Evolutionary conservation across 1,284 basidiomycete genomes (phyloP).

Genomic region (Pterulicium gracile): DNA sequence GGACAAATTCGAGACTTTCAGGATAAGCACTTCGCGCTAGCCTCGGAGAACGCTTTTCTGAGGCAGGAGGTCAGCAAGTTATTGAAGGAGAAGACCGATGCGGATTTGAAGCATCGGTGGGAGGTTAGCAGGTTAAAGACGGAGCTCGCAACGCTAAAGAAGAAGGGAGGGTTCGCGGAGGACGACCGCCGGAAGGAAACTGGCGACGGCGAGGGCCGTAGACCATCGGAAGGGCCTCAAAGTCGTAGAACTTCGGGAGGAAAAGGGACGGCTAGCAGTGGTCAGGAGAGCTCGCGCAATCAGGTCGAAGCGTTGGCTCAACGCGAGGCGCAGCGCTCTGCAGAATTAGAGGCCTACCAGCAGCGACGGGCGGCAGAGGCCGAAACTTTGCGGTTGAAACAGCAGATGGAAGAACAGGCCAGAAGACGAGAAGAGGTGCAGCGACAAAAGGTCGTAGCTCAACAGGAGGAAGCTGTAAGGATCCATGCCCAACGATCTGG

Average conservation of each 20-base stretch:
- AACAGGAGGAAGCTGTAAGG: not conserved
- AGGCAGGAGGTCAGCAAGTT: not conserved
- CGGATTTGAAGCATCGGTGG: not conserved
- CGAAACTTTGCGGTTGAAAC: not conserved
- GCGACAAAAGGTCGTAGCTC: not conserved
- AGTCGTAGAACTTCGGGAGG: not conserved
- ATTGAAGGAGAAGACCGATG: not conserved
- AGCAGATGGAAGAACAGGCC: not conserved
- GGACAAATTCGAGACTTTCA: not conserved
- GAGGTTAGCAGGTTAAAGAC: not conserved
- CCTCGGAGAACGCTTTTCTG: not conserved
- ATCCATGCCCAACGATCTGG: not conserved
- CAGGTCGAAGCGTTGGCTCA: too few relatives aligned
- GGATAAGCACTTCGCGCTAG: not conserved
- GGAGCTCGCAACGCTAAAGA: not conserved
- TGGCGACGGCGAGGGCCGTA: not conserved
- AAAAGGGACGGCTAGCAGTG: not conserved
- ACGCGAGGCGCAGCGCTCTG: not conserved
- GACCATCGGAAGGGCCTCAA: not conserved
- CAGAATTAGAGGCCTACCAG: not conserved
- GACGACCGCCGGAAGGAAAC: not conserved
- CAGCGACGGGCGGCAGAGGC: not conserved
- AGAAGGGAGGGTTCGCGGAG: not conserved
- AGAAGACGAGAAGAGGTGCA: not conserved
- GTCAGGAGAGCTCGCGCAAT: too few relatives aligned